Evolutionary conservation across 2,329 filamentous ascomycete genomes (phyloP), one percentile per base, ranked within the genome.

Genomic region (Aquanectria penicillioides): DNA sequence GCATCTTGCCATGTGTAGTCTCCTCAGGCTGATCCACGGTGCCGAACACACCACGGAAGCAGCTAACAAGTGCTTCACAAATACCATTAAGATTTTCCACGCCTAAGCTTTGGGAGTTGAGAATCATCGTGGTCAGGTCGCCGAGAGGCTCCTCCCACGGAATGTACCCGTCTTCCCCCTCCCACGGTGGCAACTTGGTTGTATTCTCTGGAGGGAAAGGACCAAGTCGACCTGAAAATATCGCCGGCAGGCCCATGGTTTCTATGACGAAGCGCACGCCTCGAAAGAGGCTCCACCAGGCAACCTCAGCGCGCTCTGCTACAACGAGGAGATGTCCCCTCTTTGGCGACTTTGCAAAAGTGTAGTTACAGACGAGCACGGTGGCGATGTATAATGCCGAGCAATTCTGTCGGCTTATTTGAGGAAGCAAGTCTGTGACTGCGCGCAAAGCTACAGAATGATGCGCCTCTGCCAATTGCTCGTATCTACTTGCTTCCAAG

Each of bases 231-330:
- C 44, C 44, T 5, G 25, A 18, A 20, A 49, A 33, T n/a, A 49
- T 36, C n/a, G 29, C 29, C 5, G 26, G 23, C 10, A 36, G 18
- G 5, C 44, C 44, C 28, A 33, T 49, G 31, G 44, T 49, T 20
- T 49, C 44, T n/a, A 49, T 34, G 31, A 49, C 29, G n/a, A 34
- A 36, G 12, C 44, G 25, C 15, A 49, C 44, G 31, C 44, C 44
- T 15, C 44, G 44, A 23, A 49, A 49, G 6, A 34, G 20, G 8
- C 25, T 34, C 44, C 44, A 49, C 44, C 44, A 49, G 6, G 44
- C 29, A 12, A 49, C 44, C 10, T 49, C 26, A 2, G 25, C 20
- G n/a, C 22, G 26, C 10, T 37, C 29, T 6, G 44, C 44, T 2
- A 49, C 18, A 13, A 49, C 26, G 1, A 49, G 44, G 6, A 49